Conservation (phyloP, 306 rosid species). For the Vigna reflexopilosa region DNA sequence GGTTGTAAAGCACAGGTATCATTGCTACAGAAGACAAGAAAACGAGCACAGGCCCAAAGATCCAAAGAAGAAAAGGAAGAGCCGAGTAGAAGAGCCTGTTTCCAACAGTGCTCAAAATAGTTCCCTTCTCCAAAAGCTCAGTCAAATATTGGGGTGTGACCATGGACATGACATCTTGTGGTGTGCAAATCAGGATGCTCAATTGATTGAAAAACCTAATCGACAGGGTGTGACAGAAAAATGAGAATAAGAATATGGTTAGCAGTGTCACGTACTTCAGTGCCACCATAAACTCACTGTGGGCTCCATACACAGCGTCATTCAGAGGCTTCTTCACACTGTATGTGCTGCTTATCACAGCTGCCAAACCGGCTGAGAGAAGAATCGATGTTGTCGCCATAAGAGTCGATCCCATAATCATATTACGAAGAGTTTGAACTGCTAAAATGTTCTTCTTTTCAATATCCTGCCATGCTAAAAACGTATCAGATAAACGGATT, state of each 20-base stretch:
- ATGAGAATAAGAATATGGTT: constrained; percentile 80
- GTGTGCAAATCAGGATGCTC: constrained; percentile 77
- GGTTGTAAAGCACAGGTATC: constrained; percentile 81
- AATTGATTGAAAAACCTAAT: constrained; percentile 84
- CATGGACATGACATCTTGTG: constrained; percentile 55
- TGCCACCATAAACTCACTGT: constrained; percentile 87
- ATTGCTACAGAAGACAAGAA: constrained; percentile 70
- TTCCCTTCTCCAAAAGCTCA: constrained; percentile 80
- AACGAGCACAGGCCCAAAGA: constrained; percentile 82
- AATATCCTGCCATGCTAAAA: constrained; percentile 61
- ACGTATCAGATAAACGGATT: no score
- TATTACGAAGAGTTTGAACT: constrained; percentile 78
- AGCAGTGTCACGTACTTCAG: constrained; percentile 83
- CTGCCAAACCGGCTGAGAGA: constrained; percentile 76
- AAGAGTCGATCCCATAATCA: constrained; percentile 88
- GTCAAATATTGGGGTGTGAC: constrained; percentile 65
- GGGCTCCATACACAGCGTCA: constrained; percentile 80
- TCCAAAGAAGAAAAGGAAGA: constrained; percentile 83
- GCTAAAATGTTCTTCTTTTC: constrained; percentile 94
- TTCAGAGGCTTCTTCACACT: constrained; percentile 82
- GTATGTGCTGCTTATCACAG: constrained; percentile 90
- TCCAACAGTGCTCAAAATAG: constrained; percentile 73
- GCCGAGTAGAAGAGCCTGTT: constrained; percentile 85
- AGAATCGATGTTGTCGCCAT: constrained; percentile 94
- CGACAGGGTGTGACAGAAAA: constrained; percentile 83